Evolutionary conservation across 257 asterid genomes (phyloP), one percentile per base, ranked within the genome.

Genomic region (Parsonsia alboflavescens): DNA sequence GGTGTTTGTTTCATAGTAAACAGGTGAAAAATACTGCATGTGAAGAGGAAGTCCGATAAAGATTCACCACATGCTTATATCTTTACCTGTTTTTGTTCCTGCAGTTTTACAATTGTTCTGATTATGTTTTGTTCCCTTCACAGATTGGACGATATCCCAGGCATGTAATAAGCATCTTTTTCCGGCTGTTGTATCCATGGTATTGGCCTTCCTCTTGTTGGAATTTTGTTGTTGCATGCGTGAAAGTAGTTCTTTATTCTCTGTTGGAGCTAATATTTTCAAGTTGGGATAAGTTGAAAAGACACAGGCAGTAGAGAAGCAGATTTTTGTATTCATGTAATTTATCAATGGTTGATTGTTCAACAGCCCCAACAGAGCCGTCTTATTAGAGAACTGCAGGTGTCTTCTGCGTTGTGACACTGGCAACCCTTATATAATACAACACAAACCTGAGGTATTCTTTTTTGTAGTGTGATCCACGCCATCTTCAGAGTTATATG

Each of bases 121-220:
- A 19, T 19, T 53, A 53, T 15, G 5, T 16, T 68, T 70, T 26
- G 30, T 64, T 19, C 10, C 39, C 66, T 75, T 67, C 90, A 33
- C 39, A 91, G 97, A 93, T 93, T 36, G 97, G 98, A 41, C 79
- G 80, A 61, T 93, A 88, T 79, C 96, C 95, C 57, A 87, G 98
- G 74, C 93, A 91, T 75, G 79, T 91, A 21, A 93, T 93, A 64
- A 93, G 97, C 78, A 82, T 87, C 74, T 89, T 91, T 78, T 93
- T 93, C 80, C 85, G 93, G 65, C 66, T 91, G 76, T 80, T 93
- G 45, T 93, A 89, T 80, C 98, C 98, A 7, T 88, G 98, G 97
- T 91, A 88, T 77, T 93, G 98, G 97, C 98, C 98, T n/a, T 91
- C 97, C 19, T 91, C 97, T 30, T 93, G 92, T 84, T 93, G 97